phyloP scores from a whole-genome alignment of 208 protist species.

The Leishmania gerbilli region DNA sequence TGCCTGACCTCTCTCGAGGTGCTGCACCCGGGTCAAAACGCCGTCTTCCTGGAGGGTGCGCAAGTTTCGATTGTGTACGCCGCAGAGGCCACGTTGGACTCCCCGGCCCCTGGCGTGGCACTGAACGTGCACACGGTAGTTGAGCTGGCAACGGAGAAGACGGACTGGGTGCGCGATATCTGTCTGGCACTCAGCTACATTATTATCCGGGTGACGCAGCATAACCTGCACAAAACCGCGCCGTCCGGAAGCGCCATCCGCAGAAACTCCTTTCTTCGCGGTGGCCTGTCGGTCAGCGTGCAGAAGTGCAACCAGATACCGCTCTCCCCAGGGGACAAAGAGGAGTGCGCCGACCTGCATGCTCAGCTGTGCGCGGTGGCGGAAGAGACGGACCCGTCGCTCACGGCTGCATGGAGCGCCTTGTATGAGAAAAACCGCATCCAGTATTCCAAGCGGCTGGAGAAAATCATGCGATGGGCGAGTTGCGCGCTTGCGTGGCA shows the following conservation, averaged over 20 bases:
- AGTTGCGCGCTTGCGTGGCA: constrained; percentile 55
- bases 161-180: constrained; percentile 78
- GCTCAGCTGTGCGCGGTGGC: constrained; percentile 30
- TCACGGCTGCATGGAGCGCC: constrained; percentile 24
- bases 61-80: constrained; percentile 24
- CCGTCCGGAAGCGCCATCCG: constrained; percentile 17
- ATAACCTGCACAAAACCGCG: constrained; percentile 32
- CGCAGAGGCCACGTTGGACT: constrained; percentile 16
- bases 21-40: constrained; percentile 19
- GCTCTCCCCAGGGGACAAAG: constrained; percentile 13
- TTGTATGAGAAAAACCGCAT: constrained; percentile 36
- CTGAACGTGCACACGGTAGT: constrained; percentile 45
- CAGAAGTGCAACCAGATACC: constrained; percentile 25
- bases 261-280: constrained; percentile 29
- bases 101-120: constrained; percentile 18
- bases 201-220: constrained; percentile 50
- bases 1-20: constrained; percentile 20
- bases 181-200: constrained; percentile 65
- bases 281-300: constrained; percentile 20
- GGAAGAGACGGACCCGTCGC: constrained; percentile 13
- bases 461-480: constrained; percentile 41
- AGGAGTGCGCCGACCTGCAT: constrained; percentile 30
- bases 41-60: constrained; percentile 23
- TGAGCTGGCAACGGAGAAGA: constrained; percentile 48
- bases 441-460: constrained; percentile 38